A percentile compares a stretch with the other conserved stretches of the same genome.
These are phyloP conservation scores for Leishmania major DNA, from an alignment of 208 protist genomes.

Conservation along the genomic window DNA sequence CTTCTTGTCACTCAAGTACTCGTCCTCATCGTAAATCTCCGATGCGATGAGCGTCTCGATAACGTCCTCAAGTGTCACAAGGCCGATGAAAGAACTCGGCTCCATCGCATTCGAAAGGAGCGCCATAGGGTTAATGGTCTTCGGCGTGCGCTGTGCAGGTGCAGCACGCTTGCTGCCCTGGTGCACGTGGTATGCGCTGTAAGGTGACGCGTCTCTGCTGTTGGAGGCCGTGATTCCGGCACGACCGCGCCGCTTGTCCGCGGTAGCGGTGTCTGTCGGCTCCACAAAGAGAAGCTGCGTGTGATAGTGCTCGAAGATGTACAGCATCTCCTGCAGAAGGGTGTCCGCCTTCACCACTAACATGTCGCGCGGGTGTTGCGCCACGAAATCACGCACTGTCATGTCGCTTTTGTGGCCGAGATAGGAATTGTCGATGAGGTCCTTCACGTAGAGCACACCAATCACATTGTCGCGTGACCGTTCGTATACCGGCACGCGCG, in stretches of 20 bases:
- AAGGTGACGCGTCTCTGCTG: neutral
- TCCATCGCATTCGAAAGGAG: conserved; percentile 16
- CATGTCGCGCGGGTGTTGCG: conserved; percentile 57
- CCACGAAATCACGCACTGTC: conserved; percentile 63
- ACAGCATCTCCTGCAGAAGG: conserved; percentile 57
- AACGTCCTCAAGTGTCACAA: conserved; percentile 84
- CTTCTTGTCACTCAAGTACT: conserved; percentile 30
- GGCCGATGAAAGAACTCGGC: conserved; percentile 32
- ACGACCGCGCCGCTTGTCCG: neutral
- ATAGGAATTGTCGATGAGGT: conserved; percentile 54
- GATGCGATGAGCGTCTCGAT: conserved; percentile 72
- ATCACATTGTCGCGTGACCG: conserved; percentile 43
- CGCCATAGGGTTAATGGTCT: conserved; percentile 22
- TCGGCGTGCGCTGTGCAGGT: neutral
- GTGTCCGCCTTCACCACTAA: conserved; percentile 44
- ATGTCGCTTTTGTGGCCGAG: conserved; percentile 33
- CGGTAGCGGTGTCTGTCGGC: neutral
- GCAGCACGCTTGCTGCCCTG: neutral
- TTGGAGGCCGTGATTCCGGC: neutral
- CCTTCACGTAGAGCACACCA: conserved; percentile 78
- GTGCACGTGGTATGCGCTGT: neutral
- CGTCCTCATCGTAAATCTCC: conserved; percentile 87
- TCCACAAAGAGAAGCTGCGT: conserved; percentile 76
- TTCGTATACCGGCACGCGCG: conserved; percentile 75
- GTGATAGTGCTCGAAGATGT: conserved; percentile 53